Percentiles rank a stretch among this genome's conserved stretches.
Evolutionary conservation across 2,329 filamentous ascomycete species (phyloP).

Genomic region (Cladosporium halotolerans): DNA sequence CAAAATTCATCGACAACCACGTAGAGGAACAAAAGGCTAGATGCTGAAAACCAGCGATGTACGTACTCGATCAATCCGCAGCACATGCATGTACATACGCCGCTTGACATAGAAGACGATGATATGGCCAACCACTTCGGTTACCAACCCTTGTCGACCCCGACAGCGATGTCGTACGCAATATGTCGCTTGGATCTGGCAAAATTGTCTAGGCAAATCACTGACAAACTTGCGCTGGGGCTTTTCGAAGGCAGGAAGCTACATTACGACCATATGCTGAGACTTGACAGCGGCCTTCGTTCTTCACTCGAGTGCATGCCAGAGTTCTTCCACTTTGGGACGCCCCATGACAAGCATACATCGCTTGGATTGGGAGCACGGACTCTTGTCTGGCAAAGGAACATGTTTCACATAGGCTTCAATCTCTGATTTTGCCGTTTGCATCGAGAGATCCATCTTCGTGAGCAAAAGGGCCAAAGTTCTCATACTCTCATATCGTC

Average conservation of each 20-base stretch:
- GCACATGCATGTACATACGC: slow-evolving; percentile 1
- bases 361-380: not conserved
- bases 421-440: slow-evolving; percentile 1
- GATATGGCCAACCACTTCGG: not conserved
- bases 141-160: not conserved
- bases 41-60: not conserved
- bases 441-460: not conserved
- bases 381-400: not conserved
- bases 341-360: not conserved
- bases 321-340: slow-evolving; percentile 2
- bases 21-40: too few species aligned
- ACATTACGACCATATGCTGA: not conserved
- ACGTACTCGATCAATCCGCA: slow-evolving; percentile 1
- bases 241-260: not conserved
- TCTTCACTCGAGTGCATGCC: not conserved
- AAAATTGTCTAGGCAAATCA: not conserved
- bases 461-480: not conserved
- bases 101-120: not conserved
- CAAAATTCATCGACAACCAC: too few species aligned
- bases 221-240: not conserved
- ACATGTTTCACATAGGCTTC: not conserved
- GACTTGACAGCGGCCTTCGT: not conserved
- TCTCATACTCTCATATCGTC: slow-evolving; percentile 4
- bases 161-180: slow-evolving; percentile 2
- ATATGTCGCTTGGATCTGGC: not conserved